Evolutionary conservation across 768 basidiomycete species (phyloP).

Genomic region (Mrakia gelida): DNA sequence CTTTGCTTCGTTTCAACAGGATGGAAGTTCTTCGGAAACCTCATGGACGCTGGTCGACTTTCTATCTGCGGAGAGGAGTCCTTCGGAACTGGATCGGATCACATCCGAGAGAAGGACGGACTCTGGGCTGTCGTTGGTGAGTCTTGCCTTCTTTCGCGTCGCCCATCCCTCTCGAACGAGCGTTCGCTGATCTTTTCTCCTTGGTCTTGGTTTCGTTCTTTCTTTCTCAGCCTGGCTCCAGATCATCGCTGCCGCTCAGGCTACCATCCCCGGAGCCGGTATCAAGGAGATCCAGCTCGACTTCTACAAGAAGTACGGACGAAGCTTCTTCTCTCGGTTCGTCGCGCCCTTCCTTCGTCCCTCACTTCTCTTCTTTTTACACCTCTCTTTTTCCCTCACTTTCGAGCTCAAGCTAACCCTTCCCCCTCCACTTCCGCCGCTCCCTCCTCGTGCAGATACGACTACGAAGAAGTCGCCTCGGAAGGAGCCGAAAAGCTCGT

Average conservation of each 20-base stretch:
- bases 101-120: slow-evolving; percentile 99
- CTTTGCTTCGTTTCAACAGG: slow-evolving; percentile 50
- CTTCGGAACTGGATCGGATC: slow-evolving; percentile 99
- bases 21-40: slow-evolving; percentile 99
- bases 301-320: slow-evolving; percentile 89
- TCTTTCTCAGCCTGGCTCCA: slow-evolving; percentile 79
- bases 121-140: slow-evolving; percentile 92
- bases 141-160: slow-evolving; percentile 40
- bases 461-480: slow-evolving; percentile 95
- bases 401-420: background rate
- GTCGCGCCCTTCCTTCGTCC: slow-evolving; percentile 15
- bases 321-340: slow-evolving; percentile 86
- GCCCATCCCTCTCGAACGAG: no score
- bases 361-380: background rate
- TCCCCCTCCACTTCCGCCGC: background rate
- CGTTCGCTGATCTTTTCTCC: no score
- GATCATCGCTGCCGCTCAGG: slow-evolving; percentile 82
- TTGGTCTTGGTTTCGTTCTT: no score
- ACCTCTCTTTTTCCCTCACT: background rate
- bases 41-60: slow-evolving; percentile 97
- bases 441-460: slow-evolving; percentile 57
- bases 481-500: slow-evolving; percentile 85
- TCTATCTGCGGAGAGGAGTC: slow-evolving; percentile 99
- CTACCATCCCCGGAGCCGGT: slow-evolving; percentile 70
- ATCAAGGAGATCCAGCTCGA: slow-evolving; percentile 85